phyloP scores from a whole-genome alignment of 179 eudicot species.

The Heliamphora pulchella region DNA sequence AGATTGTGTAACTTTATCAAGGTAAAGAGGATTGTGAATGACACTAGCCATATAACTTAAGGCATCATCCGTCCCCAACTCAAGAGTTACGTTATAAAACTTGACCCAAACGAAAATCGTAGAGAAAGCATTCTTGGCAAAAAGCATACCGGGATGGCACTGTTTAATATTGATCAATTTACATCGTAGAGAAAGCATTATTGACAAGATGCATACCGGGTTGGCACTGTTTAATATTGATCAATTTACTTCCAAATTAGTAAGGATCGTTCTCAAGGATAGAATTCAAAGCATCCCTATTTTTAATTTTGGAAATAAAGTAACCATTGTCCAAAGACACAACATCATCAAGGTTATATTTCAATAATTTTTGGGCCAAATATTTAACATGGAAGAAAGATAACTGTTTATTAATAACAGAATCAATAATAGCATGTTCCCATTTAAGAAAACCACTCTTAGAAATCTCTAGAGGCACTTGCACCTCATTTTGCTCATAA shows the following conservation, averaged over 20 bases:
- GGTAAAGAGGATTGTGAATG: not conserved
- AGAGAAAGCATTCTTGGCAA: not conserved
- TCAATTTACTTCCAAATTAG: not conserved
- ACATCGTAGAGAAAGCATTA: too few relatives aligned
- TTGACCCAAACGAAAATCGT: not conserved
- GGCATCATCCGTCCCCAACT: not conserved
- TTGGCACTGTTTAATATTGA: not conserved
- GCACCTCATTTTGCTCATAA: too few relatives aligned
- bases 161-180: too few relatives aligned
- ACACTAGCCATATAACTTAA: not conserved
- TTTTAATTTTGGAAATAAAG: not conserved
- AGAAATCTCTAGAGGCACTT: too few relatives aligned
- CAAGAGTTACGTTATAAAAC: not conserved
- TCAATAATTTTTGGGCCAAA: too few relatives aligned
- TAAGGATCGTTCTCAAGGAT: not conserved
- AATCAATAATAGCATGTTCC: too few relatives aligned
- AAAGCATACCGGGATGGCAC: too few relatives aligned
- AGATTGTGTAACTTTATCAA: not conserved
- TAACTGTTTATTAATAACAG: too few relatives aligned
- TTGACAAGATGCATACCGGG: not conserved
- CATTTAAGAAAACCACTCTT: too few relatives aligned
- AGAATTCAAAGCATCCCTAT: not conserved
- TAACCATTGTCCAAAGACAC: not conserved
- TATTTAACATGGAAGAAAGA: too few relatives aligned
- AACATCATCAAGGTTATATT: not conserved